phyloP scores from a whole-genome alignment of 441 rosid species.

The Aleurites moluccanus region DNA sequence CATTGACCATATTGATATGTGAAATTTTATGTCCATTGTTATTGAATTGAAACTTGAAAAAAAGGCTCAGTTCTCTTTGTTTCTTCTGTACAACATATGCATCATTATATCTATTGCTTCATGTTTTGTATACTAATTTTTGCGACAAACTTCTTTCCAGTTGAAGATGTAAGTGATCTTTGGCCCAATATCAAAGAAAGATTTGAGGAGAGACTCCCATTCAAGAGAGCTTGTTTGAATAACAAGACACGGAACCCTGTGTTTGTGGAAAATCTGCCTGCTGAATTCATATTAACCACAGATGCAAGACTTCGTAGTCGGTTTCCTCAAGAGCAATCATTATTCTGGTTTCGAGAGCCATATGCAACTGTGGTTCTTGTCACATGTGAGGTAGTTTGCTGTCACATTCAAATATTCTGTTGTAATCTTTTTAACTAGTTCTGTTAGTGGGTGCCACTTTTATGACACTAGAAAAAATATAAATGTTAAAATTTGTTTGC shows the following conservation, averaged over 20 bases:
- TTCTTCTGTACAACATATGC: background rate
- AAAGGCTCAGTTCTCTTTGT: background rate
- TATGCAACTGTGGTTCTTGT: slow-evolving; percentile 91
- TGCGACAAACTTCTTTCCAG: slow-evolving; percentile 35
- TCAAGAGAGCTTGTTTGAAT: slow-evolving; percentile 71
- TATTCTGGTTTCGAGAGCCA: slow-evolving; percentile 95
- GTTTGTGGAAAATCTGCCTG: slow-evolving; percentile 69
- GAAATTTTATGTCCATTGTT: background rate
- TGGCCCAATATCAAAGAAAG: slow-evolving; percentile 80
- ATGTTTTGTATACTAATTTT: slow-evolving; percentile 18
- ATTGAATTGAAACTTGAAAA: background rate
- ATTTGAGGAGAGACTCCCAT: slow-evolving; percentile 72
- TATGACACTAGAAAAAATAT: background rate
- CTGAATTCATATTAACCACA: slow-evolving; percentile 86
- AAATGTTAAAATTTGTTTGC: background rate
- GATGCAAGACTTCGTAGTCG: slow-evolving; percentile 95
- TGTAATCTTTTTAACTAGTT: background rate
- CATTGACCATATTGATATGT: background rate
- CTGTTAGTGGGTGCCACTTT: background rate
- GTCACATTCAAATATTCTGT: background rate
- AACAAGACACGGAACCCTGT: slow-evolving; percentile 93
- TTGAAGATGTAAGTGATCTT: slow-evolving; percentile 95
- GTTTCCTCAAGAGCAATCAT: slow-evolving; percentile 82
- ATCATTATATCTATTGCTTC: background rate
- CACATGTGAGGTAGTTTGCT: slow-evolving; percentile 82